Evolutionary conservation across 345 rosid genomes (phyloP), one percentile per base, ranked within the genome.

Genomic region (Bruguiera gymnorhiza): DNA sequence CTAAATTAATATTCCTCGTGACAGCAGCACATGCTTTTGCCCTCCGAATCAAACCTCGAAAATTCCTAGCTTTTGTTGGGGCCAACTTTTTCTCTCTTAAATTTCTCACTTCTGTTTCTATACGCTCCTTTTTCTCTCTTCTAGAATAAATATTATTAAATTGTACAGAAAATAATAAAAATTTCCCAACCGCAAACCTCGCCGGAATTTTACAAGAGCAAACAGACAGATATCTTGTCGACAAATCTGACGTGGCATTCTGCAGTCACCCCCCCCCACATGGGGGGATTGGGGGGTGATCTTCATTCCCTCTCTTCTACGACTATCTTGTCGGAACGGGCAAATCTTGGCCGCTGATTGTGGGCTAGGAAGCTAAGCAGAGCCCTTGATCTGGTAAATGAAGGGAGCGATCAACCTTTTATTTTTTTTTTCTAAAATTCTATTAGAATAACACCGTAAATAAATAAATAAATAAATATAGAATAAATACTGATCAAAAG

Each of bases 11-110:
- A 43, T 43, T 43, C 50, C 66, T 51, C 34, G 62, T n/a, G 81
- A 73, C 79, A 73, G 9, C 48, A 23, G 72, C 90, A 86, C 90
- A 81, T 84, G 88, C 81, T n/a, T 75, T 36, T 60, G 85, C 75
- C 30, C 76, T 59, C 62, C 7, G 65, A 77, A 75, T 84, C 86
- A 81, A 84, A 81, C 76, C 36, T 60, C 63, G 13, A 43, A 13
- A 13, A 5, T 13, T 15, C 18, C 50, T 19, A 6, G 24, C 5
- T 10, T 62, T 39, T 6, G 2, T 83, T 78, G 69, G 86, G 85
- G 31, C 85, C 86, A 0, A 46, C 20, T 13, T 3, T 8, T 57
- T 16, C 37, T 60, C 9, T 0, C 31, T 5, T 43, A 18, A 3
- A 19, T 48, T 24, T 55, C 3, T n/a, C 43, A 1, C 8, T 27